These are phyloP conservation scores for Phytophthora pistaciae DNA, from an alignment of 352 stramenopile genomes.

Conservation along the genomic window DNA sequence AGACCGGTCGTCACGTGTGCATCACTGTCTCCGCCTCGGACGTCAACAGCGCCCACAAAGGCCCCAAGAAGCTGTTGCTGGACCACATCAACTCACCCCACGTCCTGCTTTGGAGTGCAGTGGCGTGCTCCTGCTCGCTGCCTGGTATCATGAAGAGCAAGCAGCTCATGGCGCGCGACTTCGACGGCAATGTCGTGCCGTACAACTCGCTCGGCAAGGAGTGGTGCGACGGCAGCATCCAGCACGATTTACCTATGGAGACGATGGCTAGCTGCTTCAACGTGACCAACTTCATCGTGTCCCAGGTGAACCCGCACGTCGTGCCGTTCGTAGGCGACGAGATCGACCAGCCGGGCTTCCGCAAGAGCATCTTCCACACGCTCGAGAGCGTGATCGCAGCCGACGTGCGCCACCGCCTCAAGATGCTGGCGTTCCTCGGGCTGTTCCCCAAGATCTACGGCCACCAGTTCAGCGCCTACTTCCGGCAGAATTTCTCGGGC, in stretches of 20 bases:
- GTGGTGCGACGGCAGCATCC: conserved; percentile 95
- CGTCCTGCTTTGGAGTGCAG: conserved; percentile 92
- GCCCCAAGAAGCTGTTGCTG: conserved; percentile 86
- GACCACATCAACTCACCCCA: conserved; percentile 95
- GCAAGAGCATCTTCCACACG: conserved; percentile 77
- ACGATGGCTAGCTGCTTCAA: conserved; percentile 95
- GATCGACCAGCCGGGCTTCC: conserved; percentile 75
- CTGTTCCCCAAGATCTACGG: conserved; percentile 87
- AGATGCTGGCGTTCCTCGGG: conserved; percentile 85
- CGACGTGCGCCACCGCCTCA: conserved; percentile 72
- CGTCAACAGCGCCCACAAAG: conserved; percentile 84
- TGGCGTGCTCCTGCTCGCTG: conserved; percentile 92
- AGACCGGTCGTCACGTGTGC: conserved; percentile 94
- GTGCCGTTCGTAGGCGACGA: conserved; percentile 94
- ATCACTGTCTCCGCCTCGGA: conserved; percentile 95
- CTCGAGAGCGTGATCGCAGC: conserved; percentile 88
- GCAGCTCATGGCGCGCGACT: conserved; percentile 84
- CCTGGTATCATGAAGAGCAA: conserved; percentile 95
- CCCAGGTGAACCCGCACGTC: conserved; percentile 92
- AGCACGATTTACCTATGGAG: conserved; percentile 94
- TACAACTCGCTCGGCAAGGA: conserved; percentile 94
- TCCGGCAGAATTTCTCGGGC: conserved; percentile 97
- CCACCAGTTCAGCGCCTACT: conserved; percentile 80
- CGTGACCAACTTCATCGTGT: conserved; percentile 94
- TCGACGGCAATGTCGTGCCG: conserved; percentile 85